Conservation (phyloP, 352 stramenopile genomes). For the Pythium brassicae region DNA sequence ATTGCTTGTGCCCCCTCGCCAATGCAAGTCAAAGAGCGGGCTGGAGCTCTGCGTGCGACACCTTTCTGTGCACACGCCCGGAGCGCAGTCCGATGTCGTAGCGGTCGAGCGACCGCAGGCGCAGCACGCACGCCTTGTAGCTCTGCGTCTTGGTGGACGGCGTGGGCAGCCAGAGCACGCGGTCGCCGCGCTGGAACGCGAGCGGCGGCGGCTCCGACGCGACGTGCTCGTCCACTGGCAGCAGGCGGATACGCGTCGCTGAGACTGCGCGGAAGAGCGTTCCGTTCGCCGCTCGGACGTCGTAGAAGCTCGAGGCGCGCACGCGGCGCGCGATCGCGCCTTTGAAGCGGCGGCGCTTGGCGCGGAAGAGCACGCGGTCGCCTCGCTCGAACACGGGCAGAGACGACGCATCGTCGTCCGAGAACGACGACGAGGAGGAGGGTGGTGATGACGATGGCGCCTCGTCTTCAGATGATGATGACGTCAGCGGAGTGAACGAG, state of each 20-base stretch:
- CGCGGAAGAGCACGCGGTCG: conserved; percentile 47
- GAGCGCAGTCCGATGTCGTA: conserved; percentile 51
- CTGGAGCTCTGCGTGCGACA: conserved; percentile 35
- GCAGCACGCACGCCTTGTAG: conserved; percentile 43
- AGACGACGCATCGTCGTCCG: conserved; percentile 18
- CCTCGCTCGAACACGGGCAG: conserved; percentile 33
- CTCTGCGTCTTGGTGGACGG: conserved; percentile 8
- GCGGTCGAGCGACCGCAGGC: conserved; percentile 31
- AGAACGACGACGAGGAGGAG: conserved; percentile 8
- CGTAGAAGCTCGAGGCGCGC: conserved; percentile 47
- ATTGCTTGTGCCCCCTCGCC: background rate
- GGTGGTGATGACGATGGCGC: conserved; percentile 8
- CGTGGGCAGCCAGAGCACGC: conserved; percentile 31
- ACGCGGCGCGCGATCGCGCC: conserved; percentile 37
- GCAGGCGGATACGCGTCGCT: conserved; percentile 38
- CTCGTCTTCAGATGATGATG: conserved; percentile 17
- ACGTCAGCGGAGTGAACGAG: conserved; percentile 36
- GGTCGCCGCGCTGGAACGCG: conserved; percentile 28
- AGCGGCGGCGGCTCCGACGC: conserved; percentile 3
- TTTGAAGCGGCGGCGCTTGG: conserved; percentile 25
- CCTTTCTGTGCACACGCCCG: conserved; percentile 32
- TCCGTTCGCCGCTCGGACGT: conserved; percentile 40
- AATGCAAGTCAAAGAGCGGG: conserved; percentile 4
- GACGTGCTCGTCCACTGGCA: conserved; percentile 7
- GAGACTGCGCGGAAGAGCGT: conserved; percentile 38